Base-by-base conservation (phyloP, 257 asterid species). In the Solanum okadae region DNA sequence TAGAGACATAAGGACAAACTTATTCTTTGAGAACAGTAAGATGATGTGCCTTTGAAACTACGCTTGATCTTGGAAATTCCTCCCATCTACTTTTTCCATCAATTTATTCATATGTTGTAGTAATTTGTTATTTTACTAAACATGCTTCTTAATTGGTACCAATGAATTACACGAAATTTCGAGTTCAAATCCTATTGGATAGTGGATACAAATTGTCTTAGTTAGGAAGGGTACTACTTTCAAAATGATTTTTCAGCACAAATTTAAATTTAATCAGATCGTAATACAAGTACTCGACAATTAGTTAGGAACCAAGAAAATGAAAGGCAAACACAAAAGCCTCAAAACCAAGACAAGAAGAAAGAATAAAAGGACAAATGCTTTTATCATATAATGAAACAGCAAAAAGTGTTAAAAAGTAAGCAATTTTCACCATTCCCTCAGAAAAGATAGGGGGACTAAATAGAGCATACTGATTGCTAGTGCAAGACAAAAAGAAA, bases 11-110 rank as follows among this genome's bases (percentile, higher is more conserved):
- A 46, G 18, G 68, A 81, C 68, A 81, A 44, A 23, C 34, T 35
- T 73, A 73, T 27, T 67, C 72, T 70, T 18, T 49, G 71, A 49
- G 37, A 46, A 61, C 29, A 38, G 86, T 25, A 83, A 46, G 76
- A 77, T 44, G 88, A 76, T 84, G 88, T 87, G 87, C 87, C 56
- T 18, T 84, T 87, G 63, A 72, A 33, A 87, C 22, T 12, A 67
- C 23, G 85, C 27, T 44, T 25, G 49, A 4, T 44, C 40, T 27
- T 27, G 63, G 27, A 44, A 42, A 44, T 79, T 35, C 1, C 11
- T 44, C 16, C n/a, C 22, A 27, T 81, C 29, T 46, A 42, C 40
- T 46, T 81, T 81, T 29, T 29, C 42, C 68, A 46, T 25, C 40
- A 81, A 79, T 15, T 1, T 46, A 44, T 44, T 44, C 67, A 10